Base-by-base conservation (phyloP, 2,329 filamentous ascomycete species). In the Hypoxylon sp. region DNA sequence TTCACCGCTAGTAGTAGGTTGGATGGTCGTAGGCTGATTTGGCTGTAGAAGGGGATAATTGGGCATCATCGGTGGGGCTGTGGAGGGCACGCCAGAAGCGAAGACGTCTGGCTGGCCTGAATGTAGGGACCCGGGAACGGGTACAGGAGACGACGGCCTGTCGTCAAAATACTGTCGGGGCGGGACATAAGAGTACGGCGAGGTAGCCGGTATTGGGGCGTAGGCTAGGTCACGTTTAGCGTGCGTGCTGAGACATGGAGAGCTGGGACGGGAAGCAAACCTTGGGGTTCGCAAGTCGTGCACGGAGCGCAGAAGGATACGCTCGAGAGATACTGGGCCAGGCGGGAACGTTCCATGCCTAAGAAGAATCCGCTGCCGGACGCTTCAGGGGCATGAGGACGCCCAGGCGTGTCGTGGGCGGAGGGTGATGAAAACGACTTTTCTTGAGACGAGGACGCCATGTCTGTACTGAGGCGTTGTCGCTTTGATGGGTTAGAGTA, bases 31-130 rank as follows among this genome's bases (percentile, higher is more conserved):
- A 21, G 67, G 63, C 37, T 66, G 69, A 8, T 59, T 71, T 42
- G 74, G 73, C 58, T 76, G 77, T 37, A 79, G 53, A 54, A 71
- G 66, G 18, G 74, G 73, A 48, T 76, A 79, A 54, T 60, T 69
- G 31, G 73, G 47, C 48, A 77, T 69, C 56, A 72, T 72, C 24
- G 69, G 66, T 23, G 65, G 58, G 50, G 70, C 47, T 42, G 72
- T 55, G 17, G 65, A 56, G 24, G 69, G 46, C 11, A 68, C 67
- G 60, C 73, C 70, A 59, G 66, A 69, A 27, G 69, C 41, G 49
- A 75, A 72, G 24, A 73, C 55, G 37, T 58, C 63, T 8, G 70
- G 21, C 18, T 68, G 67, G 13, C 58, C 62, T n/a, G 71, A 49
- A 29, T 70, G 55, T 26, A 73, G 37, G 31, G 69, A 66, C 7